Base-by-base conservation (phyloP, 2,329 filamentous ascomycete species). In the Madurella fahalii region DNA sequence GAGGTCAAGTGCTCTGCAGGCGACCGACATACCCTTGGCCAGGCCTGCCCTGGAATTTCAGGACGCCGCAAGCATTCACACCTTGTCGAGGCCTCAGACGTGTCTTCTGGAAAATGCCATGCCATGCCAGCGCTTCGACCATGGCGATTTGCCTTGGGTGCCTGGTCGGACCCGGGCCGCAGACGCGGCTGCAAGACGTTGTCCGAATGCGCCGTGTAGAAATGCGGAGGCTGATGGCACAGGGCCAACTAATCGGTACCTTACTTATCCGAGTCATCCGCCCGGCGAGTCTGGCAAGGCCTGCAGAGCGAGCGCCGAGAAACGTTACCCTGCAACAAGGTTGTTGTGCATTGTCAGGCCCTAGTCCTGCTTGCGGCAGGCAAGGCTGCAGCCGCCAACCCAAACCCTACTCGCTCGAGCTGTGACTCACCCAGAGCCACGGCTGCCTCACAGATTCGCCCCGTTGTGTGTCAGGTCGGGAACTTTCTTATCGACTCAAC, bases 251-350 rank as follows among this genome's bases (percentile, higher is more conserved):
- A 11, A 15, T 47, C 3, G 32, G 20, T 4, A 12, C 18, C 45
- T 40, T 31, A 30, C 18, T 34, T 34, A 5, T 41, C 12, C 17
- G 31, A 11, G 34, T 37, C 34, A 5, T 15, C n/a, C 37, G 40
- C 30, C 54, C 30, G 25, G 43, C 40, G 37, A 40, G 50, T 7
- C 25, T 7, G 25, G 25, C 25, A 25, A 25, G 53, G 16, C 25
- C 16, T 48, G 52, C 47, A 56, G 16, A 45, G 56, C 56, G 56
- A 58, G 40, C 11, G 30, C 30, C 45, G 41, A 40, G 15, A 13
- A 37, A 17, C 31, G 16, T 31, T 12, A n/a, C n/a, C n/a, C 25
- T 25, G 25, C 7, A 25, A 25, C 25, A 25, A 25, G 44, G 25
- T 30, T 11, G 34, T 25, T 34, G 31, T 18, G 16, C 5, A 16